Evolutionary conservation across 768 basidiomycete species (phyloP).

Genomic region (Phanerochaete sordida): DNA sequence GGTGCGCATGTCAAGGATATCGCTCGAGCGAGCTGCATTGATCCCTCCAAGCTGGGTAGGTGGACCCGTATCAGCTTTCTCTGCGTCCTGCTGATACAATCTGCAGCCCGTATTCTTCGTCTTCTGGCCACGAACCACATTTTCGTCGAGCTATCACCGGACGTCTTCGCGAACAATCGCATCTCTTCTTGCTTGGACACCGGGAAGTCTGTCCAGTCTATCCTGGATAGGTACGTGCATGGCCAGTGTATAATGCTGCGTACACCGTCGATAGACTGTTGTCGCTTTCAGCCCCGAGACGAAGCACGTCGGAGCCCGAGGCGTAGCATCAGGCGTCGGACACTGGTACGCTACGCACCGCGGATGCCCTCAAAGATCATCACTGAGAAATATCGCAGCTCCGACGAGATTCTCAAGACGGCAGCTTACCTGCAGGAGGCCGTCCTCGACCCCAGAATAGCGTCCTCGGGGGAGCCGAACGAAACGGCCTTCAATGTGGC

Average conservation of each 20-base stretch:
- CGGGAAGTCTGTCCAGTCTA: constrained; percentile 9
- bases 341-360: constrained; percentile 15
- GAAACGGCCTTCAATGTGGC: constrained; percentile 15
- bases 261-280: too few species aligned
- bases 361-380: constrained; percentile 7
- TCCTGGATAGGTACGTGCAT: too few species aligned
- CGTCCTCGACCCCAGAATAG: constrained; percentile 18
- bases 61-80: too few species aligned
- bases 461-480: constrained; percentile 14
- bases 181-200: constrained; percentile 18
- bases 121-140: constrained; percentile 27
- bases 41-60: too few species aligned
- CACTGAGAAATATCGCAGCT: constrained; percentile 5
- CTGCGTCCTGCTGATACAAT: too few species aligned
- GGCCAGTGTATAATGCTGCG: too few species aligned
- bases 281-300: constrained; percentile 1
- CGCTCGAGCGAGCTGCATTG: too few species aligned
- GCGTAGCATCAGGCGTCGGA: not conserved
- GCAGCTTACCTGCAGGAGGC: constrained; percentile 17
- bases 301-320: constrained; percentile 5
- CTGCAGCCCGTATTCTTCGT: constrained; percentile 27
- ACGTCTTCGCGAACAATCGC: constrained; percentile 26
- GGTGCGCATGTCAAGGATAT: too few species aligned
- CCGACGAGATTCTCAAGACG: constrained; percentile 14
- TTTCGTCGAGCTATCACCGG: constrained; percentile 26